These are phyloP conservation scores for Amaranthus hypochondriacus DNA, from an alignment of 148 eudicot genomes.

Conservation along the genomic window DNA sequence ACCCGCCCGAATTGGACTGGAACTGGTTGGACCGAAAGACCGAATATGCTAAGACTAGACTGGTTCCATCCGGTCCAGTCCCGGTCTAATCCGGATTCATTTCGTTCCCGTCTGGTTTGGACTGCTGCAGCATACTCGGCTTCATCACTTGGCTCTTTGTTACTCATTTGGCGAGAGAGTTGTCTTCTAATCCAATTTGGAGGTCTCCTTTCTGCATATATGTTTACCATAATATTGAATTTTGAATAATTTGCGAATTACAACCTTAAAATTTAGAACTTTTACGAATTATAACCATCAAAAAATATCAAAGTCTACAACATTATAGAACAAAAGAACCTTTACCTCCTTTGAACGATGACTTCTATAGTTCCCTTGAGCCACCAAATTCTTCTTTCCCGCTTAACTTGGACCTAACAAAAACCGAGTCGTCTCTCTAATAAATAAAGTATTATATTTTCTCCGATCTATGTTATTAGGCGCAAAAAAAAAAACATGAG, in stretches of 20 bases:
- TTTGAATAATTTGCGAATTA: neutral
- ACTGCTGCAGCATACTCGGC: constrained; percentile 56
- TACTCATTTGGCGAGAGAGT: constrained; percentile 44
- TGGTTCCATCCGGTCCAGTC: too few relatives aligned
- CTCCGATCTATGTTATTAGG: neutral
- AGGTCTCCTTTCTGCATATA: constrained; percentile 31
- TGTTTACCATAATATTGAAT: neutral
- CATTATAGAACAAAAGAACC: neutral
- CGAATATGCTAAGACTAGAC: too few relatives aligned
- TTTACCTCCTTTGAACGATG: constrained; percentile 30
- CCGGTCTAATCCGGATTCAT: too few relatives aligned
- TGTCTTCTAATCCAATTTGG: constrained; percentile 54
- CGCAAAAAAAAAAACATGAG: neutral
- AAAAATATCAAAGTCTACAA: too few relatives aligned
- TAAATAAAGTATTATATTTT: neutral
- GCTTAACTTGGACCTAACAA: constrained; percentile 20
- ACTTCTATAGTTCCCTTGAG: constrained; percentile 19
- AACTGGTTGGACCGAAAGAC: too few relatives aligned
- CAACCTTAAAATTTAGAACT: too few relatives aligned
- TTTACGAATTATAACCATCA: too few relatives aligned
- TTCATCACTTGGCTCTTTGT: constrained; percentile 28
- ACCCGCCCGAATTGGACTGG: too few relatives aligned
- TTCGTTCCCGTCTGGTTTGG: neutral
- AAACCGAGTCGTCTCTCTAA: neutral
- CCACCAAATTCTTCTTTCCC: constrained; percentile 18